Conservation (phyloP, 1,284 basidiomycete genomes). For the Peniophora sp. region DNA sequence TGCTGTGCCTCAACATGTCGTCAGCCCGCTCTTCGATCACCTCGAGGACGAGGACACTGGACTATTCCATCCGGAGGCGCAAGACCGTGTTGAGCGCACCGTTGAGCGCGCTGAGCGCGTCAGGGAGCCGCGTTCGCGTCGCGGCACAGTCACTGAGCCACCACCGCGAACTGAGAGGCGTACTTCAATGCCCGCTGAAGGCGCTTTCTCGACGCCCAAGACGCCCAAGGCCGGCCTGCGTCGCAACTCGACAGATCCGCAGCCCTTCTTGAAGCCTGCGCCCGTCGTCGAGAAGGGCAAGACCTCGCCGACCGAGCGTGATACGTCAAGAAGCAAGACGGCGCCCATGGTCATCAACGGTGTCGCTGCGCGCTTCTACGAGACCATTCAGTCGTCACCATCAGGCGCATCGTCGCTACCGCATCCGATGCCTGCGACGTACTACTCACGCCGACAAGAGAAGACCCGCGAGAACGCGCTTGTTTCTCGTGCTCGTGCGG, state of each 20-base stretch:
- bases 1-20: slow-evolving; percentile 1
- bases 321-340: background rate
- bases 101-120: background rate
- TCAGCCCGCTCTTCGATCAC: slow-evolving; percentile 8
- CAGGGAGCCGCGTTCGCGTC: background rate
- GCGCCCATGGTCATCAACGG: slow-evolving; percentile 8
- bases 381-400: slow-evolving; percentile 5
- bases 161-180: no score
- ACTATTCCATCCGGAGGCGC: slow-evolving; percentile 3
- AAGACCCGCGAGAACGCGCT: slow-evolving; percentile 9
- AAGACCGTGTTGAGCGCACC: background rate
- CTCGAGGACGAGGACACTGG: slow-evolving; percentile 4
- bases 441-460: slow-evolving; percentile 10
- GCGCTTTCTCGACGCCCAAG: background rate
- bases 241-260: no score
- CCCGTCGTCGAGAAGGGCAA: no score
- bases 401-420: slow-evolving; percentile 8
- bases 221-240: background rate
- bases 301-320: background rate
- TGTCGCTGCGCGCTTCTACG: slow-evolving; percentile 11
- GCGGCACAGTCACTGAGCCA: background rate
- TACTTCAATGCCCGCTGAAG: background rate
- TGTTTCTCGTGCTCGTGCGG: slow-evolving; percentile 11
- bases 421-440: slow-evolving; percentile 11
- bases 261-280: no score